Base-by-base conservation (phyloP, 2,329 filamentous ascomycete species). In the Aquanectria penicillioides region DNA sequence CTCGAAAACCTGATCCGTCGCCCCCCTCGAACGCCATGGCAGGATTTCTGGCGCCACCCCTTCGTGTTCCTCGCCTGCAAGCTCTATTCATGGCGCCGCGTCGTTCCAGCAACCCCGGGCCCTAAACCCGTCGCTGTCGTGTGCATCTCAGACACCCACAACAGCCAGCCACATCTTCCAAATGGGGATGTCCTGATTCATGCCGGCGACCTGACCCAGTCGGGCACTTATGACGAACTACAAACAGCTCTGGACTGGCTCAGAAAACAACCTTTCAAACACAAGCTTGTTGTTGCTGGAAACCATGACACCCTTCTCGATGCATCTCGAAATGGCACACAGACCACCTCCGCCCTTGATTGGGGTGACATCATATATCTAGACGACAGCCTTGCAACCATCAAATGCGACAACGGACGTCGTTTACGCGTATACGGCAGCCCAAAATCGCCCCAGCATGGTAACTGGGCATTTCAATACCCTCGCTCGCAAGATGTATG, bases 391-490 rank as follows among this genome's bases (percentile, higher is more conserved):
- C 52, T 64, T 3, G 58, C 56, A 4, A 71, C 64, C 2, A 23
- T 77, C n/a, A 37, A 50, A 4, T 70, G 68, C 10, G 20, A 46
- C 18, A 70, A 72, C 13, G 71, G 71, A 3, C 66, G 72, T 15
- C 61, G 23, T 1, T 40, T 79, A 1, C 66, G 59, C 9, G 43
- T 79, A 8, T 76, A 73, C 38, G 76, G 77, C 4, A 75, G 72
- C 23, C 77, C 77, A 0, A 62, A 57, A 38, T 73, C 76, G 5
- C 66, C 68, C 7, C 61, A 55, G 11, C 68, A 71, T 36, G 76
- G 75, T 4, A 74, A 62, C 26, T 80, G 72, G 71, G 78, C 77
- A 0, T 82, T 81, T 44, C 77, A 80, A 57, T 78, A 81, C 56
- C 66, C 69, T 0, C 50, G 56, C 11, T 52, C 44, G 23, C 40